Evolutionary conservation across 148 eudicot genomes (phyloP).

Genomic region (Cornus controversa): DNA sequence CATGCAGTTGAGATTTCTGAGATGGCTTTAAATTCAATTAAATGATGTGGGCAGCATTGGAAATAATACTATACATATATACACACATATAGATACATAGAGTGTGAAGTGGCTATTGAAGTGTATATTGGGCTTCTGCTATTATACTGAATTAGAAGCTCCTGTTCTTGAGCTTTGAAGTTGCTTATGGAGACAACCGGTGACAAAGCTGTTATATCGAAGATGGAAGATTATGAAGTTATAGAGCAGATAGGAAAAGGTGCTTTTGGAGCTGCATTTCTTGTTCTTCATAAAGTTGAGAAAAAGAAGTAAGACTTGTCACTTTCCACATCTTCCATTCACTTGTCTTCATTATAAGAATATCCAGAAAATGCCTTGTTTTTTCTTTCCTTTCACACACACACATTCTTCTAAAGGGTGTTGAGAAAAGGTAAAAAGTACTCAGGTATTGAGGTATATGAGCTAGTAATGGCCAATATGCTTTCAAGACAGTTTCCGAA

Average conservation of each 20-base stretch:
- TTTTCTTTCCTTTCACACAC: not conserved
- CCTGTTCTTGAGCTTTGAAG: not conserved
- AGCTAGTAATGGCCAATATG: too few relatives aligned
- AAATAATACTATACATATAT: too few relatives aligned
- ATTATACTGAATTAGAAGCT: not conserved
- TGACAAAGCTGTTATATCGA: constrained; percentile 28
- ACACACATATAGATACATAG: not conserved
- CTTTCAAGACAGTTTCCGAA: too few relatives aligned
- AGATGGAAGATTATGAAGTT: constrained; percentile 79
- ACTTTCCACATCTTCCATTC: not conserved
- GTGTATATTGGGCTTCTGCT: not conserved
- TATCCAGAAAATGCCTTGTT: not conserved
- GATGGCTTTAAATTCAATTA: constrained; percentile 3
- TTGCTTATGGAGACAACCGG: not conserved
- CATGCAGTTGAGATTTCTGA: constrained; percentile 5
- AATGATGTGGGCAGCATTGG: not conserved
- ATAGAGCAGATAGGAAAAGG: constrained; percentile 84
- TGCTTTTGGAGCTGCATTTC: constrained; percentile 66
- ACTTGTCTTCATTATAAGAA: not conserved
- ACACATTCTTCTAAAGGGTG: constrained; percentile 24
- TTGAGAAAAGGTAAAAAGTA: not conserved
- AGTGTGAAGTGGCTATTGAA: not conserved
- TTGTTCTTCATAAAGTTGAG: constrained; percentile 65
- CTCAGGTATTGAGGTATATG: too few relatives aligned
- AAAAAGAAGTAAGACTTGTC: constrained; percentile 55